Conservation (phyloP, 192 early-diverging fungal genomes). For the Entomortierella parvispora region DNA sequence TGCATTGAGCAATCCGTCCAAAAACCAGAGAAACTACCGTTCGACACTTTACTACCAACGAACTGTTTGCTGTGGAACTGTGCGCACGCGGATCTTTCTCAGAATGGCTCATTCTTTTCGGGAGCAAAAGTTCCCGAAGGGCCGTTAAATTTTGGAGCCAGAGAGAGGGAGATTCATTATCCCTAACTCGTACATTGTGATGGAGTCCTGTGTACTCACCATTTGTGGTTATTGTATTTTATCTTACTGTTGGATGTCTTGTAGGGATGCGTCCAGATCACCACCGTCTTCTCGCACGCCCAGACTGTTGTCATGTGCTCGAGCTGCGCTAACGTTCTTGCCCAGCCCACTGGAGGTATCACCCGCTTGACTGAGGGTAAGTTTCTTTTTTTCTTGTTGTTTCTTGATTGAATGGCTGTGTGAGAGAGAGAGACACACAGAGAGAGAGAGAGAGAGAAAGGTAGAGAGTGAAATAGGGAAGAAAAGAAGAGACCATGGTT, state of each 20-base stretch:
- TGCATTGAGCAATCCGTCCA: background rate
- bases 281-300: constrained; percentile 99
- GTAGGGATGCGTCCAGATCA: constrained; percentile 93
- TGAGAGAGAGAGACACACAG: too few relatives aligned
- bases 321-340: constrained; percentile 96
- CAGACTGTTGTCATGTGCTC: constrained; percentile 98
- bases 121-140: background rate
- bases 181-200: background rate
- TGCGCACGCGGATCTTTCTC: too few relatives aligned
- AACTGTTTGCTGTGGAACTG: too few relatives aligned
- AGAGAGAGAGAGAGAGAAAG: too few relatives aligned
- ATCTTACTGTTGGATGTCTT: background rate
- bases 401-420: too few relatives aligned
- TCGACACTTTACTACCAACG: background rate
- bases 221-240: background rate
- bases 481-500: too few relatives aligned
- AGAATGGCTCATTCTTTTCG: background rate
- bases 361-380: constrained; percentile 95
- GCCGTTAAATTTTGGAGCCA: too few relatives aligned
- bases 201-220: background rate
- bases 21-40: background rate
- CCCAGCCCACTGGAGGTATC: constrained; percentile 99
- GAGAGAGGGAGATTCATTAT: background rate
- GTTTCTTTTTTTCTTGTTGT: background rate
- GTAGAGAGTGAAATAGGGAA: too few relatives aligned